Conservation (phyloP, 345 rosid species). For the Linum lewisii region DNA sequence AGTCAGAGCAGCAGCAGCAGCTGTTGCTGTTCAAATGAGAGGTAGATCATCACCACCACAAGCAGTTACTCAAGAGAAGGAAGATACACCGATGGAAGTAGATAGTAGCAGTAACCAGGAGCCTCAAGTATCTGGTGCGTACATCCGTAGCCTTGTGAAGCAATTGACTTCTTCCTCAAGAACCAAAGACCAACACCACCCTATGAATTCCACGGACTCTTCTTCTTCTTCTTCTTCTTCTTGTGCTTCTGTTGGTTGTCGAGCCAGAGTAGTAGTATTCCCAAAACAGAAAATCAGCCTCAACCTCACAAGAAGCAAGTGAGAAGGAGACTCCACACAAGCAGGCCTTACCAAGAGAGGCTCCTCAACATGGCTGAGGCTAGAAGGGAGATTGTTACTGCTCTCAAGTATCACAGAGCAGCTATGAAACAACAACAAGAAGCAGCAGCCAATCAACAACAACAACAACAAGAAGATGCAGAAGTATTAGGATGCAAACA, state of each 20-base stretch:
- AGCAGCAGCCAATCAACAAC: constrained; percentile 5
- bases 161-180: constrained; percentile 53
- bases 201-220: constrained; percentile 32
- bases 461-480: constrained; percentile 16
- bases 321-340: constrained; percentile 89
- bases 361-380: constrained; percentile 99
- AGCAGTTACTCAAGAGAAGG: constrained; percentile 22
- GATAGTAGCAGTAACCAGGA: constrained; percentile 22
- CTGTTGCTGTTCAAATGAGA: constrained; percentile 31
- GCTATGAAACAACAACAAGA: constrained; percentile 23
- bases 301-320: constrained; percentile 78
- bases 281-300: constrained; percentile 28
- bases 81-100: constrained; percentile 32
- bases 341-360: constrained; percentile 90
- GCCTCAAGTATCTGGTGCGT: constrained; percentile 61
- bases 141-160: constrained; percentile 60
- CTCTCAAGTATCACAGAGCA: constrained; percentile 72
- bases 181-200: constrained; percentile 26
- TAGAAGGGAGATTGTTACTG: constrained; percentile 76
- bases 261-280: constrained; percentile 16
- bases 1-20: background rate
- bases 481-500: background rate
- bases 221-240: constrained; percentile 14
- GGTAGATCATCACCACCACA: constrained; percentile 50
- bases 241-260: constrained; percentile 21